Base-by-base conservation (phyloP, 2,329 filamentous ascomycete species). In the Aureobasidium uvarum region DNA sequence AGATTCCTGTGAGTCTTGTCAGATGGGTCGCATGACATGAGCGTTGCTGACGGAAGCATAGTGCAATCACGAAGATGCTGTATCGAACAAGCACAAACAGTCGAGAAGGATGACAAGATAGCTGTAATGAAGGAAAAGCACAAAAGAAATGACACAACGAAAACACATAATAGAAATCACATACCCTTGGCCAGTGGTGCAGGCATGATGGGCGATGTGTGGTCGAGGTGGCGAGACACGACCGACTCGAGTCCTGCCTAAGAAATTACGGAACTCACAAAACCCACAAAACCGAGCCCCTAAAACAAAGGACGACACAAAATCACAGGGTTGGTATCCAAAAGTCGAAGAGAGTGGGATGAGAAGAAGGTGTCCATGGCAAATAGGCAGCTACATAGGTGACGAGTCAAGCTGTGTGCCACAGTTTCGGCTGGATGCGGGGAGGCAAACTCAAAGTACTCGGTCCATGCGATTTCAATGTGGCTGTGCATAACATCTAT, bases 1-100 rank as follows among this genome's bases (percentile, higher is more conserved):
- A 84, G 69, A 87, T 81, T 72, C 85, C 86, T 88, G 74, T 64
- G 66, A 72, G 65, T n/a, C 31, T 28, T 56, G 39, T 64, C 62
- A 64, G 62, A 64, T n/a, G 7, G 31, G 48, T 64, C 36, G 48
- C 59, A 41, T 38, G 28, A 23, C 28, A 14, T 36, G 36, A 14
- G 10, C 28, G 23, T 28, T 11, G 46, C 16, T 54, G 46, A 63
- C 36, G 16, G 36, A 23, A 41, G 38, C 36, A 41, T 54, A 13
- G 20, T 1, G 14, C 18, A 6, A n/a, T 20, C 14, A 23, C 33
- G 28, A 54, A 18, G 16, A 5, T 38, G 14, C n/a, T 50, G 6
- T 3, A 38, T 23, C 11, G 28, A 33, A 7, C 28, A 31, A n/a
- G 10, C 10, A 54, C 3, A 6, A 31, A 45, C 5, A 14, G 3